Conservation (phyloP, 305 asterid genomes). For the Fraxinus platypoda region DNA sequence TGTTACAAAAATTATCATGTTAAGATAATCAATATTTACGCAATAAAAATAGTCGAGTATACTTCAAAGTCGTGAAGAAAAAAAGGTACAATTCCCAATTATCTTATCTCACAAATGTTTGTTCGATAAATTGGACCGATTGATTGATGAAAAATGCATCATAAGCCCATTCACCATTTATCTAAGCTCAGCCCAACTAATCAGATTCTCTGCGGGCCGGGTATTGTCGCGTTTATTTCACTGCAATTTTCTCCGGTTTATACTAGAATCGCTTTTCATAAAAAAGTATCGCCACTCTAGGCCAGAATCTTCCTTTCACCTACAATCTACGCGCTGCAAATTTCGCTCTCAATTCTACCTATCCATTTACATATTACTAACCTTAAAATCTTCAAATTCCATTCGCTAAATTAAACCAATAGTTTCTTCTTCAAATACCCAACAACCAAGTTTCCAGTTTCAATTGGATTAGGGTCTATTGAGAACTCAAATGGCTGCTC, state of each 20-base stretch:
- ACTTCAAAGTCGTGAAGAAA: neutral
- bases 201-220: neutral
- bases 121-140: neutral
- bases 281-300: neutral
- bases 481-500: constrained; percentile 58
- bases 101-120: neutral
- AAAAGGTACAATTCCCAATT: neutral
- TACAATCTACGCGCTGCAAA: neutral
- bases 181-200: neutral
- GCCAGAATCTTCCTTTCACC: neutral
- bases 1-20: neutral
- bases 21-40: neutral
- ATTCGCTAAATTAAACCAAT: neutral
- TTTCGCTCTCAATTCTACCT: neutral
- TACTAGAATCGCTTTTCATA: neutral
- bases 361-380: neutral
- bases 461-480: constrained; percentile 5
- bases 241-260: neutral
- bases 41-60: neutral
- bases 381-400: neutral
- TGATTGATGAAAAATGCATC: neutral
- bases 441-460: neutral
- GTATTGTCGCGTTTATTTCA: neutral
- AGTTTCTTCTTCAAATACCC: neutral
- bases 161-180: neutral